A percentile compares a stretch with the other conserved stretches of the same genome.
These are phyloP conservation scores for Chlorociboria aeruginascens DNA, from an alignment of 495 filamentous ascomycete species.

Conservation along the genomic window DNA sequence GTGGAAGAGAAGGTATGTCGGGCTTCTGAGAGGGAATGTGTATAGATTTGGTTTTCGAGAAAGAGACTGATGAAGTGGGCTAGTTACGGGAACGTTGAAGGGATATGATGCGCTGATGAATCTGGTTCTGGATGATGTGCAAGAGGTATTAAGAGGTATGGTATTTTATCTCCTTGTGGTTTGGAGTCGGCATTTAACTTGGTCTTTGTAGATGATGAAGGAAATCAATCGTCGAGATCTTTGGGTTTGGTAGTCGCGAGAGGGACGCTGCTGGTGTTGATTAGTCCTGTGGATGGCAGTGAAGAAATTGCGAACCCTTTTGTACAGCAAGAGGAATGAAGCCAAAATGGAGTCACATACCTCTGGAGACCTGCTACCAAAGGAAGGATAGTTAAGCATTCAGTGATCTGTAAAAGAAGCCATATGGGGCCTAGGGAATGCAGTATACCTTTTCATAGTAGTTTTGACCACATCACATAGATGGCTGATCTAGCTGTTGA, in stretches of 20 bases:
- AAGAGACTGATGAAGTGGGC: not conserved
- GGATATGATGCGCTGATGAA: constrained; percentile 98
- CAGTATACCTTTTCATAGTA: too few species aligned
- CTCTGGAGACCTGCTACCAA: too few species aligned
- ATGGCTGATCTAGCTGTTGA: too few species aligned
- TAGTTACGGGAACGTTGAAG: constrained; percentile 81
- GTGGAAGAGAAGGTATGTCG: constrained; percentile 71
- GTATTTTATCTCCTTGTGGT: too few species aligned
- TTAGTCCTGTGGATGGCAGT: constrained; percentile 87
- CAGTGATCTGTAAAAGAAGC: too few species aligned
- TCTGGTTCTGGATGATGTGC: constrained; percentile 85
- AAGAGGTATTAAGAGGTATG: constrained; percentile 77
- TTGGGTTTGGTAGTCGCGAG: constrained; percentile 87
- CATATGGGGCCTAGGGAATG: too few species aligned
- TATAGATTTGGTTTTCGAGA: not conserved
- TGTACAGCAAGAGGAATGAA: constrained; percentile 49
- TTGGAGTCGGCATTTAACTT: too few species aligned
- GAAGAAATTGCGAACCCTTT: constrained; percentile 96
- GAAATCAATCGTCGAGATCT: constrained; percentile 69
- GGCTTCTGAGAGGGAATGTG: not conserved
- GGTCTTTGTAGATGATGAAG: constrained; percentile 62
- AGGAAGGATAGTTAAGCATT: too few species aligned
- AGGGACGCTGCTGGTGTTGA: constrained; percentile 82
- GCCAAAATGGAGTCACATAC: too few species aligned
- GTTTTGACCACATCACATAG: too few species aligned